These are phyloP conservation scores for Penicillium sp. DNA, from an alignment of 2,329 filamentous ascomycete species.

Conservation along the genomic window DNA sequence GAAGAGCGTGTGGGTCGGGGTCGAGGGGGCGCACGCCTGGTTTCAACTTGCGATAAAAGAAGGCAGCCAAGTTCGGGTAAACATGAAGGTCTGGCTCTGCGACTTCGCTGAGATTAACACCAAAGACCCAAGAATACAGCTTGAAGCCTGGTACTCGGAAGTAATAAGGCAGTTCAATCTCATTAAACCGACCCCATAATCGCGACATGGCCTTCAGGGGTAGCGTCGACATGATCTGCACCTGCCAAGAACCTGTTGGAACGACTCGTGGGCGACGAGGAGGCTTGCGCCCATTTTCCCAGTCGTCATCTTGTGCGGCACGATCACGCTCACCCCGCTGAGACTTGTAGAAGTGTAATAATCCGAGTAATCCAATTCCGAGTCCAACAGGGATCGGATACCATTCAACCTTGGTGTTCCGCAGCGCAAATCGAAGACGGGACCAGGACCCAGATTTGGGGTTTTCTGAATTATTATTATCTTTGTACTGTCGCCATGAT, in stretches of 20 bases:
- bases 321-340: conserved; percentile 51
- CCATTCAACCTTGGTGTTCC: conserved; percentile 74
- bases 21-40: conserved; percentile 84
- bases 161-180: conserved; percentile 82
- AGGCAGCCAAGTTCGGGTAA: conserved; percentile 90
- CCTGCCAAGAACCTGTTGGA: conserved; percentile 86
- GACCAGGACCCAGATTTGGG: conserved; percentile 56
- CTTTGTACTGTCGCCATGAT: conserved; percentile 41
- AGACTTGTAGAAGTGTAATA: conserved; percentile 80
- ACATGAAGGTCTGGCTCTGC: conserved; percentile 82
- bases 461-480: conserved; percentile 30
- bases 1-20: conserved; percentile 71
- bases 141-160: conserved; percentile 87
- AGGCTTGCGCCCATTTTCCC: conserved; percentile 42
- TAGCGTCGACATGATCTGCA: conserved; percentile 89
- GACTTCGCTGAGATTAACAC: conserved; percentile 86
- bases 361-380: conserved; percentile 79
- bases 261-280: conserved; percentile 63
- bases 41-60: conserved; percentile 95
- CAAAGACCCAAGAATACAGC: conserved; percentile 85
- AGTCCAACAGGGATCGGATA: conserved; percentile 85
- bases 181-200: conserved; percentile 89
- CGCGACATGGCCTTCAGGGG: conserved; percentile 88
- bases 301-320: conserved; percentile 48
- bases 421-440: conserved; percentile 58